Evolutionary conservation across 23 red algal genomes (phyloP).

Genomic region (Pyropia haitanensis): DNA sequence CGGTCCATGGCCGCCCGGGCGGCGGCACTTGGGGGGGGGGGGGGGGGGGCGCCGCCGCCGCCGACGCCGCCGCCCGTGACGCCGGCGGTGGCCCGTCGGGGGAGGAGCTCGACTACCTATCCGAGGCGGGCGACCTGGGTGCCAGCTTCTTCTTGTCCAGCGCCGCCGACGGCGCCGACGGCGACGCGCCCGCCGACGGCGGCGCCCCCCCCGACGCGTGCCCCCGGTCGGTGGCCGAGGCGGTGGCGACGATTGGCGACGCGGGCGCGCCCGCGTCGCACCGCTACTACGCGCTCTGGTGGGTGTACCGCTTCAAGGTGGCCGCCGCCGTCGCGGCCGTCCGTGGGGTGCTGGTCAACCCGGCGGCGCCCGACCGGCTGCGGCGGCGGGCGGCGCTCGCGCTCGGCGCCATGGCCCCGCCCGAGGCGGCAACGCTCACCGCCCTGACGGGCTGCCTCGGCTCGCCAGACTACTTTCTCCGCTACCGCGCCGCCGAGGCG

Average conservation of each 20-base stretch:
- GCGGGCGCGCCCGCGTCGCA: slow-evolving; percentile 4
- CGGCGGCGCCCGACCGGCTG: slow-evolving; percentile 26
- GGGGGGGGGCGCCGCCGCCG: background rate
- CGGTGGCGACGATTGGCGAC: slow-evolving; percentile 73
- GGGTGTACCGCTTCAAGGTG: slow-evolving; percentile 86
- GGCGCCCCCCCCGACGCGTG: slow-evolving; percentile 45
- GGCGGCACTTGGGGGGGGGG: background rate
- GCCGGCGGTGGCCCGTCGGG: background rate
- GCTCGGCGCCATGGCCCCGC: slow-evolving; percentile 58
- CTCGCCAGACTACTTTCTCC: slow-evolving; percentile 58
- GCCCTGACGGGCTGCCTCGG: slow-evolving; percentile 47
- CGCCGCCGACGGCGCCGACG: background rate
- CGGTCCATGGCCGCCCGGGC: slow-evolving; percentile 33
- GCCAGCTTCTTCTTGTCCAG: slow-evolving; percentile 32
- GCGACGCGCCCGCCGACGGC: background rate
- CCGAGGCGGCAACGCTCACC: slow-evolving; percentile 9
- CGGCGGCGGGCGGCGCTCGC: slow-evolving; percentile 85
- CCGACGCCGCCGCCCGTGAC: slow-evolving; percentile 4
- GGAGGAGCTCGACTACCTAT: slow-evolving; percentile 56
- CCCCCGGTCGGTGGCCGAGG: slow-evolving; percentile 80
- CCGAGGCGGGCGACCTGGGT: slow-evolving; percentile 28
- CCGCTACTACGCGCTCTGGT: slow-evolving; percentile 93
- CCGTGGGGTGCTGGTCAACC: slow-evolving; percentile 38
- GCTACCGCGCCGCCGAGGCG: slow-evolving; percentile 82
- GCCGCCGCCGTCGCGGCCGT: slow-evolving; percentile 53